A percentile compares a stretch with the other conserved stretches of the same genome.
These are phyloP conservation scores for Spinacia oleracea DNA, from an alignment of 179 eudicot species.

Conservation along the genomic window DNA sequence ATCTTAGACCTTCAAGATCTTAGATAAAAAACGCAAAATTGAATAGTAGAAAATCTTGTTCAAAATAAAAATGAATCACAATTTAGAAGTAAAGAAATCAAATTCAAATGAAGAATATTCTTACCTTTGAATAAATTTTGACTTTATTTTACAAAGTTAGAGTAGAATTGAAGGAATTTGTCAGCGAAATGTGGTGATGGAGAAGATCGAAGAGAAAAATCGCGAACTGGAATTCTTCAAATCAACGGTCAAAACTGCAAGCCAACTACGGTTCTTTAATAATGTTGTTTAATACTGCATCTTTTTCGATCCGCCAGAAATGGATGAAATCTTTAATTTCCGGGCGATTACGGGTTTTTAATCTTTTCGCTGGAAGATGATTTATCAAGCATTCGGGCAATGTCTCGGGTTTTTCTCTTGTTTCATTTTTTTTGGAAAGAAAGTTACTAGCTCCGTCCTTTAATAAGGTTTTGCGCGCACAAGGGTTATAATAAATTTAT, in stretches of 20 bases:
- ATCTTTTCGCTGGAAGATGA: too few relatives aligned
- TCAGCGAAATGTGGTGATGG: not conserved
- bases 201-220: not conserved
- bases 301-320: not conserved
- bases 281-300: too few relatives aligned
- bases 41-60: not conserved
- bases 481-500: too few relatives aligned
- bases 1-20: not conserved
- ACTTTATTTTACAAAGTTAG: not conserved
- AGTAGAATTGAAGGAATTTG: not conserved
- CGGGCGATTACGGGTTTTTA: too few relatives aligned
- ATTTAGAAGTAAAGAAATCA: not conserved
- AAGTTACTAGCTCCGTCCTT: too few relatives aligned
- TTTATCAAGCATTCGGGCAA: too few relatives aligned
- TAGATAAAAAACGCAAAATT: not conserved
- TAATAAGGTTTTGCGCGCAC: too few relatives aligned
- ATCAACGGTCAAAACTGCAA: conserved; percentile 3
- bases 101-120: not conserved
- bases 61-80: not conserved
- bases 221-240: not conserved
- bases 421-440: too few relatives aligned
- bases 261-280: not conserved
- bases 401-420: too few relatives aligned
- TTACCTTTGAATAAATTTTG: not conserved
- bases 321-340: not conserved